phyloP scores from a whole-genome alignment of 1,284 basidiomycete genomes.

The Naganishia albida region DNA sequence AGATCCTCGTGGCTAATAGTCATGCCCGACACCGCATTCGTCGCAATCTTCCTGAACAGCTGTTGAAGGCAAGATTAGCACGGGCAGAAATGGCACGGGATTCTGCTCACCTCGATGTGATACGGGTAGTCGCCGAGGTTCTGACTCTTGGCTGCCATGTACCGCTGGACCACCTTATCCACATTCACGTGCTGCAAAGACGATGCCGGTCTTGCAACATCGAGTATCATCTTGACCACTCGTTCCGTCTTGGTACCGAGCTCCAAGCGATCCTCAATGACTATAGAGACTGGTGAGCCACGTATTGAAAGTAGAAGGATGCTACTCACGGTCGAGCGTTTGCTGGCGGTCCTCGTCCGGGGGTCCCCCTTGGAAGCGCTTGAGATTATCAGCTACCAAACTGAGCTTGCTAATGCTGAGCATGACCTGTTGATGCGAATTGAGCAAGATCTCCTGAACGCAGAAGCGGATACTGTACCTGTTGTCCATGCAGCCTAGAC shows the following conservation, averaged over 20 bases:
- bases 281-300: conserved; percentile 34
- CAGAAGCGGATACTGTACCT: conserved; percentile 60
- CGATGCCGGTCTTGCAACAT: conserved; percentile 25
- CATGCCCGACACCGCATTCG: conserved; percentile 47
- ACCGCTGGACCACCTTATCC: conserved; percentile 26
- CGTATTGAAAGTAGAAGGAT: background rate
- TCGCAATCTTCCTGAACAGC: conserved; percentile 39
- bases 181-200: conserved; percentile 2
- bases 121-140: conserved; percentile 8
- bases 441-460: conserved; percentile 6
- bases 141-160: conserved; percentile 26
- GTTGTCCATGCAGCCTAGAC: conserved; percentile 65
- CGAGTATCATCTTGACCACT: conserved; percentile 43
- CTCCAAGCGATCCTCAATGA: conserved; percentile 58
- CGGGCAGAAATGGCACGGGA: background rate
- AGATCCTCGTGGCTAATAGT: conserved; percentile 56
- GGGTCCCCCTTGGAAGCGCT: conserved; percentile 32
- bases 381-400: conserved; percentile 70
- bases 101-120: conserved; percentile 20
- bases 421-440: conserved; percentile 64
- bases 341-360: conserved; percentile 35
- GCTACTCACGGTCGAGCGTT: conserved; percentile 36
- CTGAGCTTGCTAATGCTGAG: conserved; percentile 88
- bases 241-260: conserved; percentile 60
- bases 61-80: conserved; percentile 2